Evolutionary conservation across 106 monocot genomes (phyloP).

Genomic region (Triglochin maritima): DNA sequence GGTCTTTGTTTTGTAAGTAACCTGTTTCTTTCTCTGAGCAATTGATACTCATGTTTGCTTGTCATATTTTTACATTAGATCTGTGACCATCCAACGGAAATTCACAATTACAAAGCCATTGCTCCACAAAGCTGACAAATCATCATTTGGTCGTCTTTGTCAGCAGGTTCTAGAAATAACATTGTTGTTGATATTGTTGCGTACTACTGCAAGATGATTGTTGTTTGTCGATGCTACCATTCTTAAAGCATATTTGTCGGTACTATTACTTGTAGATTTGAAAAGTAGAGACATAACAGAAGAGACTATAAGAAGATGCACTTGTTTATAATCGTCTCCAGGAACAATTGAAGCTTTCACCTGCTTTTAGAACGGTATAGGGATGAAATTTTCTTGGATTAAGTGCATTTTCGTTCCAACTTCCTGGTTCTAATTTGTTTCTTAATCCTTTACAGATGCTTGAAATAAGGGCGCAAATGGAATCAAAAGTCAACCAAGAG

Average conservation of each 20-base stretch:
- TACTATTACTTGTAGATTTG: conserved; percentile 19
- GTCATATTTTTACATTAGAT: conserved; percentile 23
- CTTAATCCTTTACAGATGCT: conserved; percentile 23
- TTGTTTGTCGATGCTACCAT: neutral
- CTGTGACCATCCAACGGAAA: conserved; percentile 45
- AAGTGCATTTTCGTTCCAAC: neutral
- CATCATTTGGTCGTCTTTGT: conserved; percentile 58
- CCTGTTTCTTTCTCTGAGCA: neutral
- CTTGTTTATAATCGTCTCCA: conserved; percentile 63
- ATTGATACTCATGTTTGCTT: neutral
- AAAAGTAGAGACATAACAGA: conserved; percentile 57
- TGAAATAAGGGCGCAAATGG: conserved; percentile 26
- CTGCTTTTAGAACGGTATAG: conserved; percentile 55
- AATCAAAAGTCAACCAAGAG: conserved; percentile 16
- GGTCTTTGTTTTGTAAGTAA: neutral
- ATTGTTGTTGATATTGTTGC: no score
- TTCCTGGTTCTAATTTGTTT: neutral
- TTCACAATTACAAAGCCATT: conserved; percentile 75
- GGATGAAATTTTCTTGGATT: neutral
- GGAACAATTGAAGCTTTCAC: conserved; percentile 69
- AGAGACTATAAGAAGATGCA: conserved; percentile 62
- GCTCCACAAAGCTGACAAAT: conserved; percentile 43
- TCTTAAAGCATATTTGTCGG: neutral
- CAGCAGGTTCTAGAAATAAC: conserved; percentile 36
- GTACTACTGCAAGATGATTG: neutral